A percentile compares a stretch with the other conserved stretches of the same genome.
Evolutionary conservation across 2,329 filamentous ascomycete genomes (phyloP).

Genomic region (Cadophora luteo-olivacea): DNA sequence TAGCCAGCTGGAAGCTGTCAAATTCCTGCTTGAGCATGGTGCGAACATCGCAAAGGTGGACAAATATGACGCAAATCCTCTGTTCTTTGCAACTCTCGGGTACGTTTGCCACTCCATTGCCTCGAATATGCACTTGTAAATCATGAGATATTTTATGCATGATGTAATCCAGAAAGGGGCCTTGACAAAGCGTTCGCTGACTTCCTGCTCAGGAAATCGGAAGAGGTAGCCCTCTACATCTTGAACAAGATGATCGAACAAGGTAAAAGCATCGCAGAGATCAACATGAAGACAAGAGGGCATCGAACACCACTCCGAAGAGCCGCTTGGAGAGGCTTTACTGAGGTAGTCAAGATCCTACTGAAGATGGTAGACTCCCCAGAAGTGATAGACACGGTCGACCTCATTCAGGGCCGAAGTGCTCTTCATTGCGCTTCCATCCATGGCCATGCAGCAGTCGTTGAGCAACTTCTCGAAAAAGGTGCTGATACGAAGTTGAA

Average conservation of each 20-base stretch:
- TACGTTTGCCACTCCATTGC: too few relatives aligned
- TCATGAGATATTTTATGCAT: too few relatives aligned
- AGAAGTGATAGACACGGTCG: background rate
- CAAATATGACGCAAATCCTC: background rate
- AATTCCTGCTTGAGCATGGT: constrained; percentile 7
- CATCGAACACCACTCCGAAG: background rate
- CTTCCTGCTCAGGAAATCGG: background rate
- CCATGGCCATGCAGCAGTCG: constrained; percentile 3
- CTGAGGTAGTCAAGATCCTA: constrained; percentile 1
- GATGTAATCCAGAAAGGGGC: background rate
- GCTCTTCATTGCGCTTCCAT: constrained; percentile 6
- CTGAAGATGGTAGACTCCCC: background rate
- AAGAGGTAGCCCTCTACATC: constrained; percentile 4
- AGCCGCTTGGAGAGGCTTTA: background rate
- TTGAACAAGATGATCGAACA: constrained; percentile 8
- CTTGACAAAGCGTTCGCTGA: background rate
- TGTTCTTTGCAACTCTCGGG: constrained; percentile 5
- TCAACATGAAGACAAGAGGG: background rate
- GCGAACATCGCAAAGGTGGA: background rate
- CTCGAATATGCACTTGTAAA: too few relatives aligned
- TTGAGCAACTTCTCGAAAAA: background rate
- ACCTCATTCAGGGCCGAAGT: background rate
- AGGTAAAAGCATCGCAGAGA: background rate
- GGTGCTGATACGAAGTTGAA: background rate
- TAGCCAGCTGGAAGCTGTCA: constrained; percentile 2